A percentile compares a stretch with the other conserved stretches of the same genome.
Evolutionary conservation across 257 asterid species (phyloP).

Genomic region (Haberlea rhodopensis): DNA sequence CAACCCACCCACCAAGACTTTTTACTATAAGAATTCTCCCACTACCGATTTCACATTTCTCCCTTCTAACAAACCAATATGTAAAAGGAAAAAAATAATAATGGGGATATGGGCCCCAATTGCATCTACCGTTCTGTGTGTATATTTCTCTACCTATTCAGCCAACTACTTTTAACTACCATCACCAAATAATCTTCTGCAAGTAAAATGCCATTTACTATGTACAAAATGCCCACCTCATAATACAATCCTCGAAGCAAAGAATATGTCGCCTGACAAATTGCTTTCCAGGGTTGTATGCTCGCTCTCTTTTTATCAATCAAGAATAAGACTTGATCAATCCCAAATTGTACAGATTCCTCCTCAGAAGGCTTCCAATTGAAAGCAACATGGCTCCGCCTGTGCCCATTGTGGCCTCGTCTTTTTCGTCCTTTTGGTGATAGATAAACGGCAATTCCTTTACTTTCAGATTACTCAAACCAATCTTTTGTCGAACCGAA

Average conservation of each 20-base stretch:
- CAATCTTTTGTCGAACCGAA: constrained; percentile 62
- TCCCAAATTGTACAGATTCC: constrained; percentile 85
- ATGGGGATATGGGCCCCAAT: constrained; percentile 39
- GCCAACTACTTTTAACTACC: constrained; percentile 36
- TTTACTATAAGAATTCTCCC: neutral
- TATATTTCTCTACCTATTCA: constrained; percentile 23
- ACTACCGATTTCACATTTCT: constrained; percentile 20
- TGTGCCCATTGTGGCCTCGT: constrained; percentile 35
- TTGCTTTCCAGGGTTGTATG: neutral
- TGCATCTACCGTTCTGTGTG: constrained; percentile 30
- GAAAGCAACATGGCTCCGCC: constrained; percentile 86
- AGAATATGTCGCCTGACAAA: constrained; percentile 33
- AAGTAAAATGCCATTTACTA: constrained; percentile 25
- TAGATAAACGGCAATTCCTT: constrained; percentile 61
- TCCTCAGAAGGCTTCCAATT: constrained; percentile 72
- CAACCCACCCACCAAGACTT: constrained; percentile 22
- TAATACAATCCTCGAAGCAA: constrained; percentile 25
- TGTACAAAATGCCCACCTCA: constrained; percentile 36
- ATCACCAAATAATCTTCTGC: constrained; percentile 31
- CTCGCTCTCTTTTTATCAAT: constrained; percentile 7
- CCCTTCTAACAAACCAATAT: neutral
- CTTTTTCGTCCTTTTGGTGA: constrained; percentile 46
- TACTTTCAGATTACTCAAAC: constrained; percentile 63
- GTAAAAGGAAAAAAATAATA: neutral
- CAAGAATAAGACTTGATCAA: constrained; percentile 69